phyloP scores from a whole-genome alignment of 352 stramenopile species.

The Pythium utonaiense region DNA sequence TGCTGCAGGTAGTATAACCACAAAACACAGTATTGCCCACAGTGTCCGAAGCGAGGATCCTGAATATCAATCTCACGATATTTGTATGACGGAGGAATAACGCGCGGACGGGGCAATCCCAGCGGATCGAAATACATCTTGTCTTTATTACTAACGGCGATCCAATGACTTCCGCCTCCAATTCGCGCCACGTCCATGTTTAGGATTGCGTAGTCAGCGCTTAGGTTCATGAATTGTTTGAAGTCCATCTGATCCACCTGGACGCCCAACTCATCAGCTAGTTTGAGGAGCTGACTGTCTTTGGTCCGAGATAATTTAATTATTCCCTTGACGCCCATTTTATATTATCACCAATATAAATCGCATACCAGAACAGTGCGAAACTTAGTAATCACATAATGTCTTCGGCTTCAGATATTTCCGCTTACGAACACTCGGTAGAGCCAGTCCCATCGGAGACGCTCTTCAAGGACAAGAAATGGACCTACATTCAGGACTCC shows the following conservation, averaged over 20 bases:
- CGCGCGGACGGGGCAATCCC: not conserved
- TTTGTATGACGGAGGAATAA: conserved; percentile 10
- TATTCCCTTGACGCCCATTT: conserved; percentile 18
- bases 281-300: conserved; percentile 20
- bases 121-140: conserved; percentile 20
- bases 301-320: conserved; percentile 22
- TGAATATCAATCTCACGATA: conserved; percentile 17
- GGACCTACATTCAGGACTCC: conserved; percentile 22
- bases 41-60: conserved; percentile 18
- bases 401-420: conserved; percentile 22
- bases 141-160: conserved; percentile 19
- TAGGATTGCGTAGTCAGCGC: conserved; percentile 16
- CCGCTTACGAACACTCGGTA: conserved; percentile 21
- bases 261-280: conserved; percentile 14
- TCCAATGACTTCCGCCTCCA: conserved; percentile 14
- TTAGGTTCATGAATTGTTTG: conserved; percentile 15
- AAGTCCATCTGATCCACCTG: conserved; percentile 24
- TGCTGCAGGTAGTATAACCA: conserved; percentile 23
- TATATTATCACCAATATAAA: conserved; percentile 21
- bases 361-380: conserved; percentile 7
- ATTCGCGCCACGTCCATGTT: conserved; percentile 14
- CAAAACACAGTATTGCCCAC: conserved; percentile 15
- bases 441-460: conserved; percentile 20
- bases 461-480: conserved; percentile 22
- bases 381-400: conserved; percentile 8